Evolutionary conservation across 2,329 filamentous ascomycete genomes (phyloP).

Genomic region (Nothophoma quercina): DNA sequence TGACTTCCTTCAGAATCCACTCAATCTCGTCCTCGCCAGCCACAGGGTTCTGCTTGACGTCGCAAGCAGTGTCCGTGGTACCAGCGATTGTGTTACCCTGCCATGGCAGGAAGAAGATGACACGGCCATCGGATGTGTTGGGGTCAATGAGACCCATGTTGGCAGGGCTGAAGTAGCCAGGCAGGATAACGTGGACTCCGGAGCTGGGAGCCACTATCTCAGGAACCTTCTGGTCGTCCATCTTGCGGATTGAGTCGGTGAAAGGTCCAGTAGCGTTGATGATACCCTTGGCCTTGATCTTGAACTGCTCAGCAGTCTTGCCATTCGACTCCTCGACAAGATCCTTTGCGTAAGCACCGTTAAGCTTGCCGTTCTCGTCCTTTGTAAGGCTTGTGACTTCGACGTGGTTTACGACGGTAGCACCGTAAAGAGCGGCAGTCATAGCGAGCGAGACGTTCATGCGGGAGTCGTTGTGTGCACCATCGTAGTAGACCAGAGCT

Average conservation of each 20-base stretch:
- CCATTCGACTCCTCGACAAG: slow-evolving; percentile 71
- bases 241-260: slow-evolving; percentile 82
- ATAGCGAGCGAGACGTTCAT: slow-evolving; percentile 92
- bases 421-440: slow-evolving; percentile 86
- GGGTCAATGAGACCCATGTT: slow-evolving; percentile 91
- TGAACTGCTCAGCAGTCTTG: slow-evolving; percentile 68
- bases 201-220: slow-evolving; percentile 87
- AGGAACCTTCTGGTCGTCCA: slow-evolving; percentile 75
- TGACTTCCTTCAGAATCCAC: slow-evolving; percentile 86
- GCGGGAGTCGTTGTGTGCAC: slow-evolving; percentile 88
- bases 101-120: slow-evolving; percentile 94
- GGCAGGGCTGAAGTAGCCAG: slow-evolving; percentile 83
- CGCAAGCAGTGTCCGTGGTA: slow-evolving; percentile 80
- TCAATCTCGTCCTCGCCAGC: slow-evolving; percentile 85
- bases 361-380: slow-evolving; percentile 74
- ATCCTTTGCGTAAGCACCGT: slow-evolving; percentile 77
- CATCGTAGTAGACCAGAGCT: slow-evolving; percentile 88
- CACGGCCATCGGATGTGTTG: slow-evolving; percentile 83
- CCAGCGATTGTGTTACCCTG: slow-evolving; percentile 92
- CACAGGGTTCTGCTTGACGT: slow-evolving; percentile 75
- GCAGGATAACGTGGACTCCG: slow-evolving; percentile 85
- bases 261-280: slow-evolving; percentile 92
- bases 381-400: slow-evolving; percentile 81
- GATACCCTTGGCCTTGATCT: slow-evolving; percentile 78
- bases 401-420: slow-evolving; percentile 82